Conservation (phyloP, 2,329 filamentous ascomycete species). For the Scedosporium boydii region DNA sequence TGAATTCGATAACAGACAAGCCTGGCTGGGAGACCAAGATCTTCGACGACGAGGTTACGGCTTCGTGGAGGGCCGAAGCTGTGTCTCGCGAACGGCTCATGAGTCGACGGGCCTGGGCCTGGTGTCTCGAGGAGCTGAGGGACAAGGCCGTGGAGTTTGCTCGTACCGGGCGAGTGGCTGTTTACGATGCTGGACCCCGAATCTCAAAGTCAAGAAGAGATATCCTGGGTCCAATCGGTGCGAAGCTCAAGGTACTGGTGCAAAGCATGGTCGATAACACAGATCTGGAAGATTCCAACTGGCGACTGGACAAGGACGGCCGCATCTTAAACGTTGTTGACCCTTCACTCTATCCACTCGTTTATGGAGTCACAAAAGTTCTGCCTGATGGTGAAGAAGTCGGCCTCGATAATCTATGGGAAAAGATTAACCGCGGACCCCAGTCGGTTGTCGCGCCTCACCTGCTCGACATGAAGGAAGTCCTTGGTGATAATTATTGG, state of each 20-base stretch:
- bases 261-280: neutral
- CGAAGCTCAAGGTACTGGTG: neutral
- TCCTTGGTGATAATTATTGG: neutral
- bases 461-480: neutral
- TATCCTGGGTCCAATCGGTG: no score
- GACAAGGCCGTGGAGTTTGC: neutral
- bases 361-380: neutral
- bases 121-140: conserved; percentile 1
- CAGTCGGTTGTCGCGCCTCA: neutral
- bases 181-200: conserved; percentile 2
- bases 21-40: conserved; percentile 5
- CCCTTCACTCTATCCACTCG: conserved; percentile 1
- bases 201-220: neutral
- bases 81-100: neutral
- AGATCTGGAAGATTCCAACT: neutral
- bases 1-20: conserved; percentile 8
- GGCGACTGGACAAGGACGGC: neutral
- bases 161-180: neutral
- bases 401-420: neutral
- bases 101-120: neutral
- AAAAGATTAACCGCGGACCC: neutral
- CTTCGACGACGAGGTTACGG: neutral
- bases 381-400: neutral
- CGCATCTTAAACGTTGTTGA: neutral
- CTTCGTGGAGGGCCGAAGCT: neutral